Evolutionary conservation across 2,329 filamentous ascomycete species (phyloP).

Genomic region (Penicillium italicum): DNA sequence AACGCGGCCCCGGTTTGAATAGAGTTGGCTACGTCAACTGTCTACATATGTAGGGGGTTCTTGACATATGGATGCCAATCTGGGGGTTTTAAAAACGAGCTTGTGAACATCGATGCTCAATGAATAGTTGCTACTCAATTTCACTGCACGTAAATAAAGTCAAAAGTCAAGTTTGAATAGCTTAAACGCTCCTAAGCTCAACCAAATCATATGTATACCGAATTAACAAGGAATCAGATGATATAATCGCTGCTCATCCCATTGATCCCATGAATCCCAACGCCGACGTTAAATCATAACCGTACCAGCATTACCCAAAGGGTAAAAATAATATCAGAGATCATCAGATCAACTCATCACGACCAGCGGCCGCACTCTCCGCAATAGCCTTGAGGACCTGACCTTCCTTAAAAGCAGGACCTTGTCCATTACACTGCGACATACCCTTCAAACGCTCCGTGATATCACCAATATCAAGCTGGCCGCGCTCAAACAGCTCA

Average conservation of each 20-base stretch:
- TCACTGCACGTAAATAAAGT: not conserved
- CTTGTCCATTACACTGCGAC: slow-evolving; percentile 80
- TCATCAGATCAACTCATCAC: slow-evolving; percentile 68
- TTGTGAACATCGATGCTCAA: not conserved
- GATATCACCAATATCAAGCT: slow-evolving; percentile 77
- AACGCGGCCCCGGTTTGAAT: not conserved
- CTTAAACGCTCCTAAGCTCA: not conserved
- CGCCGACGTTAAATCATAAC: slow-evolving; percentile 10
- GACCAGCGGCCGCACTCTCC: slow-evolving; percentile 70
- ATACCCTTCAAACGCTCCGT: slow-evolving; percentile 71
- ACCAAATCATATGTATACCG: not conserved
- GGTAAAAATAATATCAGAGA: not conserved
- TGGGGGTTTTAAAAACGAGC: not conserved
- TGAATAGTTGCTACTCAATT: not conserved
- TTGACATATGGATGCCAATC: not conserved
- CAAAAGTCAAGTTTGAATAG: not conserved
- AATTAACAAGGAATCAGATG: not conserved
- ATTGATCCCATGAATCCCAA: not conserved
- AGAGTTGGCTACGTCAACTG: not conserved
- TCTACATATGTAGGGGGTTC: not conserved
- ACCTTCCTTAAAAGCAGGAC: slow-evolving; percentile 80
- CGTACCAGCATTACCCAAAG: not conserved
- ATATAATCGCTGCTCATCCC: not conserved
- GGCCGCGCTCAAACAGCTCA: slow-evolving; percentile 68
- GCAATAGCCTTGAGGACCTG: slow-evolving; percentile 71